phyloP scores from a whole-genome alignment of 2,329 filamentous ascomycete species.

The Botrytis cinerea region DNA sequence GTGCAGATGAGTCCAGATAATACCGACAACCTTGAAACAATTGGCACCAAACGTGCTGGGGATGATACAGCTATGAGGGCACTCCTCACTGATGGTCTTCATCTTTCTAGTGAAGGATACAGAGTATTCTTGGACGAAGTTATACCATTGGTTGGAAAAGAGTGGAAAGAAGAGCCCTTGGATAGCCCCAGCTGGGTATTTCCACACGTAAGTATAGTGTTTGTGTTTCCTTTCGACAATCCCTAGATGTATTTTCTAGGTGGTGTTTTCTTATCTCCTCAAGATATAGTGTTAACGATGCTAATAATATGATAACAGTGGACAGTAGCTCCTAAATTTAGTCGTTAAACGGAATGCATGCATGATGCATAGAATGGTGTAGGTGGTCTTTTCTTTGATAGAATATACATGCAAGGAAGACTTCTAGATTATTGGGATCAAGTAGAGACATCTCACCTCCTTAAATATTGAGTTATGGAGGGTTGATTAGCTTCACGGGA shows the following conservation, averaged over 20 bases:
- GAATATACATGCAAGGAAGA: background rate
- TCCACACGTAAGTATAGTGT: constrained; percentile 34
- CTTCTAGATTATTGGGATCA: no score
- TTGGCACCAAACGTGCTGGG: constrained; percentile 32
- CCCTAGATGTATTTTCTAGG: background rate
- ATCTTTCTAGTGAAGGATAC: constrained; percentile 40
- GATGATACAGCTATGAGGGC: constrained; percentile 27
- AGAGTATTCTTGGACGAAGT: constrained; percentile 37
- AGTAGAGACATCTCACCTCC: background rate
- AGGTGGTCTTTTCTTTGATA: background rate
- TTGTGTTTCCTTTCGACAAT: constrained; percentile 38
- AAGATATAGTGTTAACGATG: background rate
- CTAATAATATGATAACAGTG: constrained; percentile 10
- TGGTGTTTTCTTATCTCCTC: background rate
- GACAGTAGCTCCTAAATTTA: constrained; percentile 14
- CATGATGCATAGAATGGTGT: background rate
- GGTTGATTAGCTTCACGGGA: background rate
- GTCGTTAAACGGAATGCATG: background rate
- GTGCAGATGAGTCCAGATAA: constrained; percentile 52
- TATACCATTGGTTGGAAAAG: constrained; percentile 31
- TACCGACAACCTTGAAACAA: constrained; percentile 23
- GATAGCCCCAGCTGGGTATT: constrained; percentile 35
- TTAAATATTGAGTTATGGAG: no score
- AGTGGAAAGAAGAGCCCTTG: constrained; percentile 32
- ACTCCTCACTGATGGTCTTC: constrained; percentile 39